A percentile compares a stretch with the other conserved stretches of the same genome.
Conservation (phyloP, 495 filamentous ascomycete species). For the Oleoguttula mirabilis region DNA sequence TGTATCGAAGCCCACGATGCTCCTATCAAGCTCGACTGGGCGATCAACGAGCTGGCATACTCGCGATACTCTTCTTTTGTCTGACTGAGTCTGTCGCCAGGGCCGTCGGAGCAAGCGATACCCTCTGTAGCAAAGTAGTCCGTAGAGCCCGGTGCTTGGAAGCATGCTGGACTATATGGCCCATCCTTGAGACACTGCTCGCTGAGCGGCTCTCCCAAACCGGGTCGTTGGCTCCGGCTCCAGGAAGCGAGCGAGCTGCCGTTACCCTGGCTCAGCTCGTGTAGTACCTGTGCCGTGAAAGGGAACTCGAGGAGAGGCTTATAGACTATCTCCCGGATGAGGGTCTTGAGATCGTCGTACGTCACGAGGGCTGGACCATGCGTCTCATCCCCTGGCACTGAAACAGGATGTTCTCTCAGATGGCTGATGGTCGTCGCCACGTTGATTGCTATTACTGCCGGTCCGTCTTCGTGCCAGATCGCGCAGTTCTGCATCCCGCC, state of each 20-base stretch:
- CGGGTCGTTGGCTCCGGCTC: slow-evolving; percentile 4
- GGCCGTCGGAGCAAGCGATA: slow-evolving; percentile 53
- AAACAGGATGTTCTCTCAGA: slow-evolving; percentile 38
- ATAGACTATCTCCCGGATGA: slow-evolving; percentile 43
- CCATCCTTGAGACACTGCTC: slow-evolving; percentile 7
- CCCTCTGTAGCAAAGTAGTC: slow-evolving; percentile 36
- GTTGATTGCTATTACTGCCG: slow-evolving; percentile 33
- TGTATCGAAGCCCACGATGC: slow-evolving; percentile 47
- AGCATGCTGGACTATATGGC: slow-evolving; percentile 10
- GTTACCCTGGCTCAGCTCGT: slow-evolving; percentile 43
- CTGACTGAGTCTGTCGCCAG: slow-evolving; percentile 29
- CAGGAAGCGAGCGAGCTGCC: slow-evolving; percentile 24
- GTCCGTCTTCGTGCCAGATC: slow-evolving; percentile 34
- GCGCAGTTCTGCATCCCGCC: slow-evolving; percentile 37
- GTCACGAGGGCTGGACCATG: slow-evolving; percentile 24
- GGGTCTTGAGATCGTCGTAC: slow-evolving; percentile 19
- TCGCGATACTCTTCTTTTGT: slow-evolving; percentile 35
- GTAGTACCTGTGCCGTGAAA: slow-evolving; percentile 40
- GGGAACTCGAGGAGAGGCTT: slow-evolving; percentile 47
- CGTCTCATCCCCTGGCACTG: slow-evolving; percentile 26
- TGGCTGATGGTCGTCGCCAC: slow-evolving; percentile 31
- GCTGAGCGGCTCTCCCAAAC: slow-evolving; percentile 36
- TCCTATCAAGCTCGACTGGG: slow-evolving; percentile 41
- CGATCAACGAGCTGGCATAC: slow-evolving; percentile 35
- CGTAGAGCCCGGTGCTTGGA: background rate